These are phyloP conservation scores for Rhizopus sp. DNA, from an alignment of 371 early-diverging fungal species.

Conservation along the genomic window DNA sequence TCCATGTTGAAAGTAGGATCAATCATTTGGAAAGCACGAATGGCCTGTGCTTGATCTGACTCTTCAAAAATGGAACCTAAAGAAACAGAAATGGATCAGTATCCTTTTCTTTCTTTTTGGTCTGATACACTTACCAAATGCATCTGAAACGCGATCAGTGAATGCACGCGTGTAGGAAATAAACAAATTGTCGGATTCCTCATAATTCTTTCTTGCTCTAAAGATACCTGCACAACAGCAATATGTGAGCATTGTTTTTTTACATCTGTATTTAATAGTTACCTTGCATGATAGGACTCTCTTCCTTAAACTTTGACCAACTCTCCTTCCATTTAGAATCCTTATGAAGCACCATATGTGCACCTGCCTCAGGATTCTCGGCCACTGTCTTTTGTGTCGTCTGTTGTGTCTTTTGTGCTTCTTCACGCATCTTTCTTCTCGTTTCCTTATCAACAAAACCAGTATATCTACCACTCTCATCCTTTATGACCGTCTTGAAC, in stretches of 20 bases:
- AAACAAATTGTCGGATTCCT: conserved; percentile 90
- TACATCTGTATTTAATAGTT: conserved; percentile 7
- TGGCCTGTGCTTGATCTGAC: conserved; percentile 92
- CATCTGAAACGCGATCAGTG: conserved; percentile 74
- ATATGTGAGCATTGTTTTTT: conserved; percentile 1
- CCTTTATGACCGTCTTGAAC: conserved; percentile 73
- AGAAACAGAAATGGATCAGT: not conserved
- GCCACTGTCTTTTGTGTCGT: conserved; percentile 25
- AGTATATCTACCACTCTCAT: conserved; percentile 75
- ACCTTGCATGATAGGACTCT: conserved; percentile 84
- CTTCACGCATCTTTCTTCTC: conserved; percentile 64
- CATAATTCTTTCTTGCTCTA: conserved; percentile 74
- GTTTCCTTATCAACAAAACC: conserved; percentile 76
- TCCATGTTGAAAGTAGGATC: conserved; percentile 90
- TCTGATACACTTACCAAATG: conserved; percentile 54
- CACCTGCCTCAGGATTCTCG: conserved; percentile 77
- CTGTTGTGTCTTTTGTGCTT: conserved; percentile 39
- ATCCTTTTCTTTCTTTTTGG: not conserved
- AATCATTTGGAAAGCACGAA: conserved; percentile 78
- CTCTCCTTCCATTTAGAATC: conserved; percentile 89
- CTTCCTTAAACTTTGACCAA: conserved; percentile 93
- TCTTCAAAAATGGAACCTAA: conserved; percentile 82
- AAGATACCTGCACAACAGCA: conserved; percentile 57
- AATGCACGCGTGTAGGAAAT: conserved; percentile 82
- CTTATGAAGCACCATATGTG: conserved; percentile 87